phyloP scores from a whole-genome alignment of 495 filamentous ascomycete genomes.

The Lophiotrema nucula region DNA sequence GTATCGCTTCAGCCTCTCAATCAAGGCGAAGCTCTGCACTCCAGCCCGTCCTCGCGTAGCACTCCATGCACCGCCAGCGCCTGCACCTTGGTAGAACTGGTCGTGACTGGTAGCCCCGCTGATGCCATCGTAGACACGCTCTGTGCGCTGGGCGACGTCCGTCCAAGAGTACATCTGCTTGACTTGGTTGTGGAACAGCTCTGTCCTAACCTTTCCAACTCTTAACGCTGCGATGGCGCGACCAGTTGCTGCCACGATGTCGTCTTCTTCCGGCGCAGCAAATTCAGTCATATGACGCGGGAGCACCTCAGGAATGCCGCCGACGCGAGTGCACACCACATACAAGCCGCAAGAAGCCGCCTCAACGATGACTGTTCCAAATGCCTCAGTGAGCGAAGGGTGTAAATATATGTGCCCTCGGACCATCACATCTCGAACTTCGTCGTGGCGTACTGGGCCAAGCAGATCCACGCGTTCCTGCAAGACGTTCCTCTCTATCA shows the following conservation, averaged over 20 bases:
- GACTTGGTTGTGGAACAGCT: conserved; percentile 93
- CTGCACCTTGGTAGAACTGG: conserved; percentile 72
- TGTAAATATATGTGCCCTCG: conserved; percentile 95
- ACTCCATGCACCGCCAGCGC: conserved; percentile 51
- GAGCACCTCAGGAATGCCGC: conserved; percentile 93
- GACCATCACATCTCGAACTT: conserved; percentile 98
- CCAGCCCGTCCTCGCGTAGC: conserved; percentile 71
- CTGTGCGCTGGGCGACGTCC: conserved; percentile 86
- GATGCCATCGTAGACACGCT: conserved; percentile 92
- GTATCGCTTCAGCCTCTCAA: conserved; percentile 91
- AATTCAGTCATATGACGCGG: conserved; percentile 94
- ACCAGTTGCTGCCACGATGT: conserved; percentile 78
- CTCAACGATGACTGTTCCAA: conserved; percentile 96
- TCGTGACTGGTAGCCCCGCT: conserved; percentile 75
- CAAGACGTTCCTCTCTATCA: conserved; percentile 92
- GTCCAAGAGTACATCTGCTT: conserved; percentile 98
- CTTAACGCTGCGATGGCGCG: conserved; percentile 76
- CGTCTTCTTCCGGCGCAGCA: conserved; percentile 88
- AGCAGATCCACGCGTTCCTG: conserved; percentile 92
- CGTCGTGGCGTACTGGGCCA: conserved; percentile 88
- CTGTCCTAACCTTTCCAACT: conserved; percentile 82
- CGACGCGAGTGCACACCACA: conserved; percentile 93
- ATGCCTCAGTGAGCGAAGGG: conserved; percentile 91
- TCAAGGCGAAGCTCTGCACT: conserved; percentile 80
- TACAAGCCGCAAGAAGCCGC: conserved; percentile 93